A percentile compares a stretch with the other conserved stretches of the same genome.
Evolutionary conservation across 2,329 filamentous ascomycete genomes (phyloP).

Genomic region (Alternaria brassicicola): DNA sequence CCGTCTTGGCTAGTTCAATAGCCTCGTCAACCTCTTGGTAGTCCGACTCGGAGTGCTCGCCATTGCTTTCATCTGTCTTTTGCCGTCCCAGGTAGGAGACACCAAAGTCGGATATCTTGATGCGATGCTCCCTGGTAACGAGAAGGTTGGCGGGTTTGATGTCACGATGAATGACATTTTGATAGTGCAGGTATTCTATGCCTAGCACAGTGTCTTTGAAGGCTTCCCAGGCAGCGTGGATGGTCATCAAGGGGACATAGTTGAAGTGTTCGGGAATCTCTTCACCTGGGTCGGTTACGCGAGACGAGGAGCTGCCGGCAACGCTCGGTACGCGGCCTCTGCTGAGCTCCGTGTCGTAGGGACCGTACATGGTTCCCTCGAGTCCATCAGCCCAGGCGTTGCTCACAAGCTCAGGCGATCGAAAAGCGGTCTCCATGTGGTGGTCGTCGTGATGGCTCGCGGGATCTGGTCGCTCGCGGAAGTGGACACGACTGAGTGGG

Average conservation of each 20-base stretch:
- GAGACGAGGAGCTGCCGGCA: conserved; percentile 74
- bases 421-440: conserved; percentile 47
- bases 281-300: conserved; percentile 47
- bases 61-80: conserved; percentile 76
- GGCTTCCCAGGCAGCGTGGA: conserved; percentile 78
- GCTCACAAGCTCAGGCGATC: conserved; percentile 30
- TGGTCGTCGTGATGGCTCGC: conserved; percentile 28
- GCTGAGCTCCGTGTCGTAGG: conserved; percentile 65
- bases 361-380: conserved; percentile 78
- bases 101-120: conserved; percentile 99
- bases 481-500: conserved; percentile 24
- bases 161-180: conserved; percentile 59
- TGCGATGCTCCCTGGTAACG: conserved; percentile 80
- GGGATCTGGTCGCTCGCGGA: conserved; percentile 29
- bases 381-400: conserved; percentile 58
- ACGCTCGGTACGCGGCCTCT: conserved; percentile 79
- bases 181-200: conserved; percentile 78
- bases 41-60: conserved; percentile 78
- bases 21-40: conserved; percentile 89
- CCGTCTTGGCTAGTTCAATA: conserved; percentile 95
- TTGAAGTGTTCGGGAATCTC: conserved; percentile 86
- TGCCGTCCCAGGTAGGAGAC: conserved; percentile 95
- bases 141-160: conserved; percentile 78
- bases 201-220: conserved; percentile 94
- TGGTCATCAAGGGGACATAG: conserved; percentile 91